Base-by-base conservation (phyloP, 164 flowering plant genomes). In the Aristolochia fimbriata region DNA sequence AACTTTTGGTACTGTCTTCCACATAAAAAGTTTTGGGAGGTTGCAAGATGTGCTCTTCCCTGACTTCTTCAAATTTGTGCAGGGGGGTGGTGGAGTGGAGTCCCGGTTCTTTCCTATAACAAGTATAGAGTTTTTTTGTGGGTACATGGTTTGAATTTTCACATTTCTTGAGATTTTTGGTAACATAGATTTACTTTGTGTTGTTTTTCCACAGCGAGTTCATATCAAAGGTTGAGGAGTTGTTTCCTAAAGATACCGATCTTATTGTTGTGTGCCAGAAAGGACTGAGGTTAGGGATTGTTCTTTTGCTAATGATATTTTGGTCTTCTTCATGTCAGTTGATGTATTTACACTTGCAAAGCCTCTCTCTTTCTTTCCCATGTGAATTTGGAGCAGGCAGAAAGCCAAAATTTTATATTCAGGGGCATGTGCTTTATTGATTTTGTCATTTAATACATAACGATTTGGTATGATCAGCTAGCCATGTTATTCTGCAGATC, bases 11-110 rank as follows among this genome's bases (percentile, higher is more conserved):
- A 27, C 30, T 27, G 5, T 27, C 5, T 27, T 27, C 30, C 30
- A 27, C 30, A 2, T 2, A 27, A 27, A 27, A 27, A 5, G 5
- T 5, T 27, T 27, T 27, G 5, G 30, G 2, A 27, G 2, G 30
- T 27, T 27, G 30, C 30, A 27, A 27, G 30, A 27, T 27, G 30
- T 27, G 30, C 3, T 27, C 3, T 27, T 27, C 30, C 30, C 30
- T 27, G 30, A 27, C 30, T 27, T 2, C 2, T 27, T 27, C 30
- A 27, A 27, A 27, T 66, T 67, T 64, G 20, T 64, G 66, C 62
- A 92, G 98, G 98, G 56, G 98, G 98, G 64, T 93, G 98, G 97
- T 93, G 98, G 98, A 93, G 97, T 73, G 98, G 98, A 46, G 78
- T 74, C 53, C 90, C 98, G 61, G 76, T 85, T 57, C 66, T 93